These are phyloP conservation scores for Porodaedalea pini DNA, from an alignment of 1,284 basidiomycete species.

Conservation along the genomic window DNA sequence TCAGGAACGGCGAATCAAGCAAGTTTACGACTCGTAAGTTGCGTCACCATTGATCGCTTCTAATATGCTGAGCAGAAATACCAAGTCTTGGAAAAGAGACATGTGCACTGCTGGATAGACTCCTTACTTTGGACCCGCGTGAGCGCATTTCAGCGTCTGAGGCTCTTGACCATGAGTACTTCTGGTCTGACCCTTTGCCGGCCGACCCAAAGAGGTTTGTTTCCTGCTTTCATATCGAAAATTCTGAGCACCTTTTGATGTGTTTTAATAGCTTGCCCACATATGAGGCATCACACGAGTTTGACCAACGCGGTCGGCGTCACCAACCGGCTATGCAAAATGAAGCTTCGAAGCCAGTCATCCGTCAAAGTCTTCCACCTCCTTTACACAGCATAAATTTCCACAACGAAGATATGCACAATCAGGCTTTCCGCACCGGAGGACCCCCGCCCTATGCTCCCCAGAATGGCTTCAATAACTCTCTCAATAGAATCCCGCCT, in stretches of 20 bases:
- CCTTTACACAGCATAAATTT: constrained; percentile 8
- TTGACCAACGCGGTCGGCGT: constrained; percentile 73
- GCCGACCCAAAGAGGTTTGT: constrained; percentile 80
- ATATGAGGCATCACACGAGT: constrained; percentile 82
- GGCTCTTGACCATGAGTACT: constrained; percentile 88
- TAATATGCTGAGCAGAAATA: not conserved
- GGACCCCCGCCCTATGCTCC: not conserved
- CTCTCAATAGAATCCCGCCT: not conserved
- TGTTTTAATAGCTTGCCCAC: constrained; percentile 53
- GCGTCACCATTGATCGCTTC: constrained; percentile 19
- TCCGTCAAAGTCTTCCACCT: constrained; percentile 7
- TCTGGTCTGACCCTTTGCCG: constrained; percentile 83
- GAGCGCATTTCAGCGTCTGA: constrained; percentile 87
- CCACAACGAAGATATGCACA: not conserved
- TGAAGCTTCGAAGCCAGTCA: constrained; percentile 2
- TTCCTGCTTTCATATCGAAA: constrained; percentile 9
- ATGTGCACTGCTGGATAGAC: constrained; percentile 86
- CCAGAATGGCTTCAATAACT: not conserved
- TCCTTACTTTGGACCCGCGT: constrained; percentile 88
- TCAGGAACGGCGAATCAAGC: constrained; percentile 47
- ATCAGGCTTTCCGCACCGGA: not conserved
- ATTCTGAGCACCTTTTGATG: constrained; percentile 4
- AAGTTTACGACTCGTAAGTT: constrained; percentile 56
- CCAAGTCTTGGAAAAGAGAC: constrained; percentile 68
- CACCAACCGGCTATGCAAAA: constrained; percentile 26